A percentile compares a stretch with the other conserved stretches of the same genome.
phyloP scores from a whole-genome alignment of 352 stramenopile species.

The Phytophthora sp. region DNA sequence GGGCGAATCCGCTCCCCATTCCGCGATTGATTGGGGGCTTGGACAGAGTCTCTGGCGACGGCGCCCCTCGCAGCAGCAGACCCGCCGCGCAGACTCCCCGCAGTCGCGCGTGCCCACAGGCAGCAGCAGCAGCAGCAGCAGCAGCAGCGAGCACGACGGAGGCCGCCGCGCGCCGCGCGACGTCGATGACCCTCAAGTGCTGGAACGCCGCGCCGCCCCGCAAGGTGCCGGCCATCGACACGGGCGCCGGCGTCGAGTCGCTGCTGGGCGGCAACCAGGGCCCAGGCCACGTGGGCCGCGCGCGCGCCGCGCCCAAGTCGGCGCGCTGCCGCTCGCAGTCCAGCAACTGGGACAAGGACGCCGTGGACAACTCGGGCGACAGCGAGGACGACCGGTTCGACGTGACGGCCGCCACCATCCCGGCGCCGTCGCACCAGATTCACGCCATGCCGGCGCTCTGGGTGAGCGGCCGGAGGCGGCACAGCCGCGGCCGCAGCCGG shows the following conservation, averaged over 20 bases:
- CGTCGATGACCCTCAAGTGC: slow-evolving; percentile 70
- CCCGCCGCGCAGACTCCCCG: too few species aligned
- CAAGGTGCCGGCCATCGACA: slow-evolving; percentile 32
- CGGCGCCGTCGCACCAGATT: slow-evolving; percentile 45
- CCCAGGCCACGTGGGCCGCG: slow-evolving; percentile 17
- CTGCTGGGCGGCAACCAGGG: slow-evolving; percentile 27
- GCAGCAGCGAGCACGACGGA: slow-evolving; percentile 12
- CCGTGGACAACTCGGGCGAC: slow-evolving; percentile 44
- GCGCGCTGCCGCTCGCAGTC: slow-evolving; percentile 62
- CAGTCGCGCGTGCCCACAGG: background rate
- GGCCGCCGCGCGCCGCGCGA: slow-evolving; percentile 5
- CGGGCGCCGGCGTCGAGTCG: slow-evolving; percentile 32
- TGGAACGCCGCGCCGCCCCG: slow-evolving; percentile 47
- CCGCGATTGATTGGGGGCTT: slow-evolving; percentile 39
- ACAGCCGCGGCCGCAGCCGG: slow-evolving; percentile 42
- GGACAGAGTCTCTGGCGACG: background rate
- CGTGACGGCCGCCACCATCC: slow-evolving; percentile 44
- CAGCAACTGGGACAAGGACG: slow-evolving; percentile 63
- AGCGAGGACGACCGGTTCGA: slow-evolving; percentile 49
- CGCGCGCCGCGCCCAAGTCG: slow-evolving; percentile 26
- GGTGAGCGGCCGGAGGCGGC: slow-evolving; percentile 48
- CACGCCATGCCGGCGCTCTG: slow-evolving; percentile 46
- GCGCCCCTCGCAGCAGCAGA: slow-evolving; percentile 1
- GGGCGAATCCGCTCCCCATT: slow-evolving; percentile 42
- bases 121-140: slow-evolving; percentile 14